A percentile compares a stretch with the other conserved stretches of the same genome.
phyloP scores from a whole-genome alignment of 805 yeast species.

The Yarrowia phangngaensis region DNA sequence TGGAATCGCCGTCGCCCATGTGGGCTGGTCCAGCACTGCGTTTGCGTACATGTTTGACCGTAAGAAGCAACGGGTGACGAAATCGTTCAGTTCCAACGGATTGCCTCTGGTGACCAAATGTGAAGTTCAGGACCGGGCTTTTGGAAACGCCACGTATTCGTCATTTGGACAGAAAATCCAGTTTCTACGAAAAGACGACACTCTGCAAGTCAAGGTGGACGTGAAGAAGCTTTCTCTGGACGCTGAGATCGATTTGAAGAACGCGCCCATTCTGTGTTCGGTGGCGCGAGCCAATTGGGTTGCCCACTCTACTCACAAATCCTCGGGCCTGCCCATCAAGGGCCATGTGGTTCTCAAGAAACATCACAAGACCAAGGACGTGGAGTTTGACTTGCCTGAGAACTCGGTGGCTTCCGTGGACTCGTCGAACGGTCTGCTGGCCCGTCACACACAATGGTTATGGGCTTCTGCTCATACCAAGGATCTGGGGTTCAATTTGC shows the following conservation, averaged over 20 bases:
- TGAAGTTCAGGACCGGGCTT: slow-evolving; percentile 9
- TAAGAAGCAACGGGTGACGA: slow-evolving; percentile 9
- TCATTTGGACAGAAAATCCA: slow-evolving; percentile 10
- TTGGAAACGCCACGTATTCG: slow-evolving; percentile 8
- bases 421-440: slow-evolving; percentile 25
- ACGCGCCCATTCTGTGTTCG: slow-evolving; percentile 11
- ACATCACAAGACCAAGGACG: slow-evolving; percentile 24
- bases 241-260: slow-evolving; percentile 17
- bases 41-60: slow-evolving; percentile 25
- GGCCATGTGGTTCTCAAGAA: slow-evolving; percentile 16
- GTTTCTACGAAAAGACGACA: slow-evolving; percentile 7
- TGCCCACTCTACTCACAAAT: slow-evolving; percentile 24
- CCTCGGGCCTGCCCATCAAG: slow-evolving; percentile 18
- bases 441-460: slow-evolving; percentile 19
- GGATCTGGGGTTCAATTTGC: slow-evolving; percentile 25
- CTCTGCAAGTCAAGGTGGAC: slow-evolving; percentile 7
- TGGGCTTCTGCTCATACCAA: slow-evolving; percentile 26
- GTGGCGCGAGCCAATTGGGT: slow-evolving; percentile 21
- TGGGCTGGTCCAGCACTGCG: slow-evolving; percentile 24
- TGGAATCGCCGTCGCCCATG: slow-evolving; percentile 14
- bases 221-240: slow-evolving; percentile 18
- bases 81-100: slow-evolving; percentile 6
- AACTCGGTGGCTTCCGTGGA: slow-evolving; percentile 9
- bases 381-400: slow-evolving; percentile 18
- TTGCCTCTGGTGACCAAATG: slow-evolving; percentile 18